Base-by-base conservation (phyloP, 2,329 filamentous ascomycete genomes). In the Elsinoe arachidis region DNA sequence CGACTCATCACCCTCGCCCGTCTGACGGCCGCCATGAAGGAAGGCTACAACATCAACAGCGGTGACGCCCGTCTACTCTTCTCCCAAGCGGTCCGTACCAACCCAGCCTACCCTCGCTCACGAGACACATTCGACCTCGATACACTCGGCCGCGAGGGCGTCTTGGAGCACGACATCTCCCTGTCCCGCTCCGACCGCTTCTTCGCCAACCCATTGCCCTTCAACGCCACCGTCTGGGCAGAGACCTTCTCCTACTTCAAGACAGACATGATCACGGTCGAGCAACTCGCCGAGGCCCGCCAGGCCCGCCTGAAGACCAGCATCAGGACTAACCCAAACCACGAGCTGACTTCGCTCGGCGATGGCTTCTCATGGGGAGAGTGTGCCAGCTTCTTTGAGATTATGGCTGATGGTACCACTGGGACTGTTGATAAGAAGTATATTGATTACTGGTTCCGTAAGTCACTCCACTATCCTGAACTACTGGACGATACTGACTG, bases 221-320 rank as follows among this genome's bases (percentile, higher is more conserved):
- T 56, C 54, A 56, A 56, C 41, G 41, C 26, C n/a, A 49, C 54
- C 19, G 54, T 56, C 39, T 56, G 41, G 38, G 41, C 39, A 26
- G 54, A 56, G 41, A 47, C 39, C 17, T 46, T 56, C 30, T 46
- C 39, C 23, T 56, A 56, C 54, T 56, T 56, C 30, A 56, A 56
- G 38, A 44, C 37, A n/a, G 54, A 56, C 30, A 33, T 44, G 15
- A 56, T 56, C 26, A 44, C 38, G n/a, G 38, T 44, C 23, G 54
- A 43, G 21, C 30, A 43, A 26, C 37, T 44, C 5, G 54, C 54
- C n/a, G 19, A 43, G 21, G 54, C 54, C 26, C 54, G 54, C 30
- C 33, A 34, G 54, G 54, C 54, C 33, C 54, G 54, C 11, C 23
- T 47, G 15, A 41, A 39, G 14, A 56, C 54, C 19, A 34, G 21